Evolutionary conservation across 176 grass and related monocot genomes (phyloP), one percentile per base, ranked within the genome.

Genomic region (Coix lacrymajobi): DNA sequence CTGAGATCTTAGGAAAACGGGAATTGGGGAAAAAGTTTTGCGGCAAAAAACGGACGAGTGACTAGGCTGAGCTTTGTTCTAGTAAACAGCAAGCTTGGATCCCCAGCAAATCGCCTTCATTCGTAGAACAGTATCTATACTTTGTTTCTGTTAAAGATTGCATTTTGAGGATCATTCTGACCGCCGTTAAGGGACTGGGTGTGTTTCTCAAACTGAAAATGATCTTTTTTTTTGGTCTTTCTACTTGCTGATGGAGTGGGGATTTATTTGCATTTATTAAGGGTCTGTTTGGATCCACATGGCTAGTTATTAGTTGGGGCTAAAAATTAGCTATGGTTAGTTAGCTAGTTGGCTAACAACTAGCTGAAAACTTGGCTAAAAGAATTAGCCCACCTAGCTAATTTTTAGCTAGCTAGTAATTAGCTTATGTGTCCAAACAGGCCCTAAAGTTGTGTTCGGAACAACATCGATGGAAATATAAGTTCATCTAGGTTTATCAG

Each of bases 381-480:
- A n/a, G n/a, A n/a, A n/a, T n/a, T n/a, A n/a, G n/a, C n/a, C n/a
- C n/a, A n/a, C n/a, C n/a, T n/a, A n/a, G n/a, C n/a, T n/a, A n/a
- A n/a, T n/a, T n/a, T n/a, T n/a, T n/a, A n/a, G n/a, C n/a, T n/a
- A n/a, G n/a, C n/a, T n/a, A n/a, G n/a, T n/a, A n/a, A n/a, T n/a
- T n/a, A n/a, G n/a, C n/a, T n/a, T n/a, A n/a, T n/a, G n/a, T n/a
- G n/a, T n/a, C n/a, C n/a, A n/a, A n/a, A n/a, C n/a, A n/a, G n/a
- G n/a, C n/a, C n/a, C n/a, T n/a, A n/a, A n/a, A n/a, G n/a, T 56
- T 79, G 81, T 80, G 43, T 83, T 33, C 69, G 63, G 65, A 64
- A 78, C 11, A 57, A n/a, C 51, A 54, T 54, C 19, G 49, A 54
- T 54, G 49, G 3, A 54, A 56, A 56, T 56, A 56, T 51, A 51